A percentile compares a stretch with the other conserved stretches of the same genome.
Conservation (phyloP, 1,284 basidiomycete species). For the Cryptococcus floricola region DNA sequence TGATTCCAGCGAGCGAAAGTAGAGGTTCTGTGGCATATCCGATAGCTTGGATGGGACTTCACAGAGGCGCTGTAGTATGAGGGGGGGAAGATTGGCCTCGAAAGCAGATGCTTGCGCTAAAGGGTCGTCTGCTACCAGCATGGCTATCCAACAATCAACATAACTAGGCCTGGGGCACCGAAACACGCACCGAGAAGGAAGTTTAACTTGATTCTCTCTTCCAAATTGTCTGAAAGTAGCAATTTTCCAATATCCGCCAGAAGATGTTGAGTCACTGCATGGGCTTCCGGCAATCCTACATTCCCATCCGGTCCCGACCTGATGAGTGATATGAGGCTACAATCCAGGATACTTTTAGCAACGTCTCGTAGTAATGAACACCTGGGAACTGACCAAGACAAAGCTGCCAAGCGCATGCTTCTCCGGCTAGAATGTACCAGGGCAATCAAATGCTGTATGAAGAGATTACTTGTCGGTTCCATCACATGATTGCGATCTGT, state of each 20-base stretch:
- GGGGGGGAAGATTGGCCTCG: slow-evolving; percentile 11
- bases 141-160: slow-evolving; percentile 52
- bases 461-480: too few species aligned
- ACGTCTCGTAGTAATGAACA: too few species aligned
- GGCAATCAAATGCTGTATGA: too few species aligned
- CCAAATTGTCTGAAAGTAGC: slow-evolving; percentile 28
- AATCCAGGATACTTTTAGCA: too few species aligned
- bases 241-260: slow-evolving; percentile 32
- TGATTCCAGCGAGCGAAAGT: neutral
- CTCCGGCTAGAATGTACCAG: too few species aligned
- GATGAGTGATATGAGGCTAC: too few species aligned
- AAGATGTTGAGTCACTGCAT: slow-evolving; percentile 18
- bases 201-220: slow-evolving; percentile 54
- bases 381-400: too few species aligned
- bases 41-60: neutral
- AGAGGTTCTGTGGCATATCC: neutral
- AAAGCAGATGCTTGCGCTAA: slow-evolving; percentile 54
- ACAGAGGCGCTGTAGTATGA: neutral
- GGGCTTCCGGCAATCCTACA: too few species aligned
- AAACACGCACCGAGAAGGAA: slow-evolving; percentile 60
- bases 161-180: neutral
- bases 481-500: too few species aligned
- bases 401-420: too few species aligned
- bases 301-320: too few species aligned
- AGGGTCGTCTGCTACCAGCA: slow-evolving; percentile 66